These are phyloP conservation scores for Trypanosoma melophagium DNA, from an alignment of 208 protist species.

Conservation along the genomic window DNA sequence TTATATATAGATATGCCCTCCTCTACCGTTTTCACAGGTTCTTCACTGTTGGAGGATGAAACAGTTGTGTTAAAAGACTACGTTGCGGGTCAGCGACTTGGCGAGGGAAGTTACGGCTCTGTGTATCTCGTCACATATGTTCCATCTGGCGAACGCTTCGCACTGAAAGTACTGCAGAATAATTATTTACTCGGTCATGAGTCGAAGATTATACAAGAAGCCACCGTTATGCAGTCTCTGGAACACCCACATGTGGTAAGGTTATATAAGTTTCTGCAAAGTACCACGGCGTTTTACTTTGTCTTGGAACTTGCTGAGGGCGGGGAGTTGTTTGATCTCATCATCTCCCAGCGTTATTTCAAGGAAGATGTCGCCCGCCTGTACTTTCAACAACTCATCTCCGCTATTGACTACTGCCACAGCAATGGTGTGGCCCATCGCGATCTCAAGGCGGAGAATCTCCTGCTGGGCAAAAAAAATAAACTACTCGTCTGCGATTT, in stretches of 20 bases:
- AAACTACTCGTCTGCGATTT: slow-evolving; percentile 89
- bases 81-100: slow-evolving; percentile 74
- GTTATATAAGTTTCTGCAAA: slow-evolving; percentile 88
- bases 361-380: slow-evolving; percentile 75
- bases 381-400: slow-evolving; percentile 95
- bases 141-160: slow-evolving; percentile 73
- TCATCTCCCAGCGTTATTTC: slow-evolving; percentile 85
- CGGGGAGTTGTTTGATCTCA: slow-evolving; percentile 94
- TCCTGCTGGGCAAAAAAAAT: slow-evolving; percentile 71
- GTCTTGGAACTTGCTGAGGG: slow-evolving; percentile 88
- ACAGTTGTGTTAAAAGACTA: slow-evolving; percentile 70
- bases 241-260: slow-evolving; percentile 90
- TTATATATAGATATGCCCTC: slow-evolving; percentile 21
- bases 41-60: slow-evolving; percentile 66
- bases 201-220: slow-evolving; percentile 80
- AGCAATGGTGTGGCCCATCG: slow-evolving; percentile 80
- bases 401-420: slow-evolving; percentile 94
- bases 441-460: slow-evolving; percentile 92
- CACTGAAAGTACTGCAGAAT: slow-evolving; percentile 88
- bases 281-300: slow-evolving; percentile 84
- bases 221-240: slow-evolving; percentile 84
- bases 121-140: slow-evolving; percentile 84
- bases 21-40: slow-evolving; percentile 64
- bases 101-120: slow-evolving; percentile 87
- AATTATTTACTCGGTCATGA: slow-evolving; percentile 62